Evolutionary conservation across 179 eudicot species (phyloP).

Genomic region (Spergularia azorica): DNA sequence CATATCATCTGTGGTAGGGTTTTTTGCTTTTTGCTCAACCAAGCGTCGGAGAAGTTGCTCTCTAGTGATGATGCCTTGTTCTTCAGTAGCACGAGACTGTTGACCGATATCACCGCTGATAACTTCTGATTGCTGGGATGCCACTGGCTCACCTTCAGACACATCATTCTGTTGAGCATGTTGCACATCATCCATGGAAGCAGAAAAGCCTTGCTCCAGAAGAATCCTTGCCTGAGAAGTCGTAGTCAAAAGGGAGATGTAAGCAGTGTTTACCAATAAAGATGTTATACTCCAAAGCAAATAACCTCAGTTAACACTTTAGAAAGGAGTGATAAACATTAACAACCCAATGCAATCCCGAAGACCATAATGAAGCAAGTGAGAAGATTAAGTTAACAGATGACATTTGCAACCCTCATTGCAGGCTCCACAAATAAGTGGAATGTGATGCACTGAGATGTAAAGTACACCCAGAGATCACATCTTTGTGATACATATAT

Average conservation of each 20-base stretch:
- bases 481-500: neutral
- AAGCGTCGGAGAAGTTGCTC: constrained; percentile 41
- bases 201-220: constrained; percentile 56
- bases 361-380: too few relatives aligned
- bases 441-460: neutral
- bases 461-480: neutral
- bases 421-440: too few relatives aligned
- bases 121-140: constrained; percentile 34
- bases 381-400: too few relatives aligned
- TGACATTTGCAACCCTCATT: too few relatives aligned
- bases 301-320: neutral
- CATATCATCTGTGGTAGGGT: constrained; percentile 41
- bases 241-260: neutral
- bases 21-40: constrained; percentile 46
- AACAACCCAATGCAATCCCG: neutral
- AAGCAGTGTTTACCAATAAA: neutral
- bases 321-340: neutral
- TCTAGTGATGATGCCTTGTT: constrained; percentile 30
- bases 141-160: constrained; percentile 28
- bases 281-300: constrained; percentile 1
- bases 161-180: constrained; percentile 32
- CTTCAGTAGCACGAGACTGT: constrained; percentile 38
- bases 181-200: constrained; percentile 40
- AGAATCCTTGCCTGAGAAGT: constrained; percentile 85
- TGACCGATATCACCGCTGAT: constrained; percentile 18